Percentiles rank a stretch among this genome's conserved stretches.
phyloP scores from a whole-genome alignment of 1,284 basidiomycete genomes.

The Malassezia yamatoensis region DNA sequence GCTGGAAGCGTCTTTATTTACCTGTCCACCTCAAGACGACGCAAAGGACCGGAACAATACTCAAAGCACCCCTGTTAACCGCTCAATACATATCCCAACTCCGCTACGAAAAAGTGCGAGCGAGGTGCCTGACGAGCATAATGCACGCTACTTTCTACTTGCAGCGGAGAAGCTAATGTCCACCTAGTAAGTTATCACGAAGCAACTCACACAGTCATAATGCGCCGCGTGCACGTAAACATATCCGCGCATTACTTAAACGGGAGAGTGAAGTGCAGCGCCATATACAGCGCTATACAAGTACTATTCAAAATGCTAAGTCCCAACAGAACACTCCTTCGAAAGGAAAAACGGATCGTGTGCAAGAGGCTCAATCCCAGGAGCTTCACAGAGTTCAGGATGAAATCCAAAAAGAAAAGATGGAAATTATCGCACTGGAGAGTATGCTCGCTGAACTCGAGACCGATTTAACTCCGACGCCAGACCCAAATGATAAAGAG shows the following conservation, averaged over 20 bases:
- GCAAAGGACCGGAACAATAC: background rate
- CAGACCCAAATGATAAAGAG: too few relatives aligned
- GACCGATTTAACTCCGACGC: background rate
- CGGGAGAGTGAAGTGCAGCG: constrained; percentile 23
- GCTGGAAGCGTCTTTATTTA: constrained; percentile 34
- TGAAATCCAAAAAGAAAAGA: constrained; percentile 34
- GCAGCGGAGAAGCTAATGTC: constrained; percentile 12
- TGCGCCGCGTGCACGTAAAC: constrained; percentile 36
- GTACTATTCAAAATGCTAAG: constrained; percentile 23
- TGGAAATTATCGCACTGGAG: constrained; percentile 45
- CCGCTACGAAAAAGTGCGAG: constrained; percentile 26
- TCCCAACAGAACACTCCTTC: background rate
- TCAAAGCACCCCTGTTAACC: background rate
- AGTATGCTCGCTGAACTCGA: constrained; percentile 35
- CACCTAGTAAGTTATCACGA: background rate
- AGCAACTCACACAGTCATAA: constrained; percentile 14
- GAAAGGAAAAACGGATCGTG: background rate
- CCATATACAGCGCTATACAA: constrained; percentile 22
- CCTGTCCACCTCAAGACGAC: constrained; percentile 7
- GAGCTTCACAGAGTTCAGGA: constrained; percentile 22
- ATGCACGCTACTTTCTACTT: constrained; percentile 10
- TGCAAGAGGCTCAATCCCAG: background rate
- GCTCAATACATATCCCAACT: constrained; percentile 5
- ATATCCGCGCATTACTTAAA: constrained; percentile 40
- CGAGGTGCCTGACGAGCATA: constrained; percentile 30